Evolutionary conservation across 345 rosid genomes (phyloP).

Genomic region (Crucihimalaya himalaica): DNA sequence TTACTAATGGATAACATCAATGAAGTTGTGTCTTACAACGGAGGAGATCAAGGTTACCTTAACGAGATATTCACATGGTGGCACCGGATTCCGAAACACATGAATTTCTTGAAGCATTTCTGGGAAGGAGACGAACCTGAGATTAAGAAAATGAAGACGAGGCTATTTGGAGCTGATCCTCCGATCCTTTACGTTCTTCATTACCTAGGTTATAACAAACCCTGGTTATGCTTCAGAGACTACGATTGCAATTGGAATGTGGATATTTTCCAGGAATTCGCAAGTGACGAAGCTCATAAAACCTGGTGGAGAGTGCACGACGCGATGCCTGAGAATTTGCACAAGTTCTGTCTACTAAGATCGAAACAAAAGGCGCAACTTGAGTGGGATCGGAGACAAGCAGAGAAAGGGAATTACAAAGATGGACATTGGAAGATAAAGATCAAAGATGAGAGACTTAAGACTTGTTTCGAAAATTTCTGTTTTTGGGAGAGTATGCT

Average conservation of each 20-base stretch:
- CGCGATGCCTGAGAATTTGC: constrained; percentile 71
- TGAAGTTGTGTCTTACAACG: constrained; percentile 85
- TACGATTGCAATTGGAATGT: constrained; percentile 98
- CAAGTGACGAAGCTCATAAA: constrained; percentile 74
- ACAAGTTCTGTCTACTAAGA: constrained; percentile 69
- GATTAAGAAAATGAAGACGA: constrained; percentile 65
- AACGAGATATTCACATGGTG: constrained; percentile 97
- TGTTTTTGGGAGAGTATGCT: constrained; percentile 93
- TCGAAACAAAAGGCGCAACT: constrained; percentile 84
- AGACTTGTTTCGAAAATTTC: constrained; percentile 68
- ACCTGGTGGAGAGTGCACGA: constrained; percentile 93
- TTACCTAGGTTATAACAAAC: constrained; percentile 73
- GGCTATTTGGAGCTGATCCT: constrained; percentile 77
- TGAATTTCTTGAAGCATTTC: constrained; percentile 93
- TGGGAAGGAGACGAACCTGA: constrained; percentile 92
- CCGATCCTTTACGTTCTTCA: constrained; percentile 83
- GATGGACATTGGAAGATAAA: constrained; percentile 87
- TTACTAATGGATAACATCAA: constrained; percentile 80
- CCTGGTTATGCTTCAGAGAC: constrained; percentile 90
- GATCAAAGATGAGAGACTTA: constrained; percentile 65
- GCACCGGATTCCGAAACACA: constrained; percentile 90
- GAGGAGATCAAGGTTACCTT: constrained; percentile 91
- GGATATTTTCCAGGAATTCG: constrained; percentile 71
- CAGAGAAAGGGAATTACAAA: constrained; percentile 69
- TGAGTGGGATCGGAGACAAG: constrained; percentile 88